Percentiles rank a stretch among this genome's conserved stretches.
These are phyloP conservation scores for Coemansia sp. DNA, from an alignment of 192 early-diverging fungal species.

Conservation along the genomic window DNA sequence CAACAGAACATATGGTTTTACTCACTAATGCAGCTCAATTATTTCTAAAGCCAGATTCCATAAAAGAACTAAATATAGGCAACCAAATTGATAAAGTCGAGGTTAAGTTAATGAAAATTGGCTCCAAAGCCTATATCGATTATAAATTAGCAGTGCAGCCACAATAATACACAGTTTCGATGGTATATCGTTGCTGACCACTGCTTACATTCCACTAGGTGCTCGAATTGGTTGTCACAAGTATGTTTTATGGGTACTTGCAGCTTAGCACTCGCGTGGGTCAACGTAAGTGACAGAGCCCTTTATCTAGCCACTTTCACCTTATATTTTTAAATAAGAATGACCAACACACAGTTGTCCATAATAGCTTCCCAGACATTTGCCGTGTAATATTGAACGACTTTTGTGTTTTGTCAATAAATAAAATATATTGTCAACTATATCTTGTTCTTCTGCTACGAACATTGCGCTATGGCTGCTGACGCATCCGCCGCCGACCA, in stretches of 20 bases:
- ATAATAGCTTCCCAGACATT: neutral
- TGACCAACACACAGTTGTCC: neutral
- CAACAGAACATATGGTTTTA: neutral
- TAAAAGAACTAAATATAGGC: neutral
- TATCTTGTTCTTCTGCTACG: neutral
- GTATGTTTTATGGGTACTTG: too few relatives aligned
- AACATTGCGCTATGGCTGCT: neutral
- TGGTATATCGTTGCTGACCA: too few relatives aligned
- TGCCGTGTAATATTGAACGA: neutral
- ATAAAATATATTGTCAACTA: neutral
- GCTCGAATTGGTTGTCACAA: too few relatives aligned
- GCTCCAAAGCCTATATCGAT: neutral
- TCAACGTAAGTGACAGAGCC: too few relatives aligned
- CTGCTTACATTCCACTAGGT: too few relatives aligned
- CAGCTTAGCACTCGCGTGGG: too few relatives aligned
- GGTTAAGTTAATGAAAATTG: neutral
- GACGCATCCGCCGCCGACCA: conserved; percentile 16
- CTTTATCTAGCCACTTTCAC: neutral
- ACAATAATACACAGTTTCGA: too few relatives aligned
- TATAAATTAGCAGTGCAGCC: neutral
- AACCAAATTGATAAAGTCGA: neutral
- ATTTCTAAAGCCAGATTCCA: neutral
- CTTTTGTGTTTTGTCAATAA: neutral
- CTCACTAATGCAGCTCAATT: neutral
- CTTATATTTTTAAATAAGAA: too few relatives aligned